These are phyloP conservation scores for Stagonosporopsis chrysanthemi DNA, from an alignment of 2,329 filamentous ascomycete species.

Conservation along the genomic window DNA sequence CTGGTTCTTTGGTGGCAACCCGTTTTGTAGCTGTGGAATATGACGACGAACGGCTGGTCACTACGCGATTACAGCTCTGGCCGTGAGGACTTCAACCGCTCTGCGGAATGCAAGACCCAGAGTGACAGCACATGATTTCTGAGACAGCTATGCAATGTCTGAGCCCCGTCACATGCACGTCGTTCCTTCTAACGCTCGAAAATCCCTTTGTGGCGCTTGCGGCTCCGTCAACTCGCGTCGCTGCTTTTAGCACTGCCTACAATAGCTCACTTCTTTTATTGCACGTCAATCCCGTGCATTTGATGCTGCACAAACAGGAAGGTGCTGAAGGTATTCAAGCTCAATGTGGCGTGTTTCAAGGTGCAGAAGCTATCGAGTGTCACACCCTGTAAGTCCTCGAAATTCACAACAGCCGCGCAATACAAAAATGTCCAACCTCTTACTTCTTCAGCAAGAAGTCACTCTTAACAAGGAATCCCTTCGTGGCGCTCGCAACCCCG, in stretches of 20 bases:
- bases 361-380: no score
- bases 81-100: no score
- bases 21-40: not conserved
- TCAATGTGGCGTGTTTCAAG: not conserved
- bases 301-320: not conserved
- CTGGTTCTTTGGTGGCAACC: not conserved
- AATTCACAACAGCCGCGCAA: not conserved
- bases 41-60: not conserved
- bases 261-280: not conserved
- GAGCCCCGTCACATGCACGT: constrained; percentile 1
- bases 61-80: no score
- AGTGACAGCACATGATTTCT: not conserved
- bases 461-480: constrained; percentile 41
- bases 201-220: not conserved
- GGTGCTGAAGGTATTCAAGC: not conserved
- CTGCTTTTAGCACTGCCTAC: not conserved
- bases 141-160: not conserved
- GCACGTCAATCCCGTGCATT: constrained; percentile 3
- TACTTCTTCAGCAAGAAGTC: constrained; percentile 47
- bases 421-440: not conserved
- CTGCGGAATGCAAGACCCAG: not conserved
- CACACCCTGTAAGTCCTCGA: not conserved
- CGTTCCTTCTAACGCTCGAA: not conserved
- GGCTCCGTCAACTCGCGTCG: not conserved
- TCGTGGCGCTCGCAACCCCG: constrained; percentile 49